Evolutionary conservation across 768 basidiomycete species (phyloP), one percentile per base, ranked within the genome.

Genomic region (Termitomyces sp.): DNA sequence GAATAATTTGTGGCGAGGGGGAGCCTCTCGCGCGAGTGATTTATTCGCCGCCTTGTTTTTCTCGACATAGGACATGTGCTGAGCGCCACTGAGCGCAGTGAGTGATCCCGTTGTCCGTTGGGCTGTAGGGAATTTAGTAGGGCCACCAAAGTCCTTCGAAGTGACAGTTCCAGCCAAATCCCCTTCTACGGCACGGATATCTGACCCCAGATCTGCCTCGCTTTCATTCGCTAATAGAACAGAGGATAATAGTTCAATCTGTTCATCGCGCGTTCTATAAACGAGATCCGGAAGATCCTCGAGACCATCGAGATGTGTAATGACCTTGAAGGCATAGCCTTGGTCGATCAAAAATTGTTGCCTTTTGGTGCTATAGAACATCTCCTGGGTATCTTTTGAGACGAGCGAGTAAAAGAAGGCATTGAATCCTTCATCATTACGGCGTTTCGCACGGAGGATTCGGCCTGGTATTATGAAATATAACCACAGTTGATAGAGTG

Each of bases 381-480:
- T 98, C 76, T 98, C 97, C 70, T 97, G 94, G 4, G 96, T 99
- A 76, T 98, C 96, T 75, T 97, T 97, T 28, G 96, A 98, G 38
- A 99, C 97, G 7, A 99, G 86, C 36, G 97, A 98, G 74, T 99
- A 99, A 77, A 99, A 99, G 78, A 98, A 99, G 24, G 97, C 97
- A 65, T 99, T 99, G 79, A 99, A 99, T 1, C 97, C 97, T 76
- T 98, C 97, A 69, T 99, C 97, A 70, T 99, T 99, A 65, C 97
- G 84, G 61, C 97, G 85, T 74, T 99, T 99, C 9, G 97, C 97
- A 50, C 97, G 90, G 49, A 99, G 78, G 68, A 99, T 99, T 50
- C 97, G 94, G 15, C 95, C 95, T 93, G 63, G 22, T 2, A 13
- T 32, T 13, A 42, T 20, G n/a, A 42, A 5, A 55, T 55, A 1